Evolutionary conservation across 164 flowering plant species (phyloP), one percentile per base, ranked within the genome.

Genomic region (Macadamia tetraphylla): DNA sequence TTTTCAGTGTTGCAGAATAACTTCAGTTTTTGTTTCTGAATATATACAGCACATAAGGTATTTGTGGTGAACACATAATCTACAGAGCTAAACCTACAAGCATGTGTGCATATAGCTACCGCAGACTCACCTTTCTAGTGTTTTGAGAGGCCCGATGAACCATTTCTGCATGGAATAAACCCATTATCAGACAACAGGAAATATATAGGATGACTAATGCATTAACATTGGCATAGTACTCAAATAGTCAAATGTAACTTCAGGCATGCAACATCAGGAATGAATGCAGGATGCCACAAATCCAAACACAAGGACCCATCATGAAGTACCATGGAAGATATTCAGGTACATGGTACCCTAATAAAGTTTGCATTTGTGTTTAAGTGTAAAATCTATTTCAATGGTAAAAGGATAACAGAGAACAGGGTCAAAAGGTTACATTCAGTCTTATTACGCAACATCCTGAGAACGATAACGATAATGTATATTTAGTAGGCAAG

Each of bases 41-140:
- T 8, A 46, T 11, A 46, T 8, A 46, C 51, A 49, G 53, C 3
- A 49, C 13, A 49, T 14, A 49, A 49, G 15, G 8, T 49, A 49
- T 49, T 49, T 49, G 11, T 9, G 15, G 13, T 35, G 40, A 35
- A 49, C n/a, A 52, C n/a, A 52, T 6, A 2, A 52, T 10, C 57
- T 52, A 17, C 15, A 17, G 57, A 2, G 31, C 9, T 17, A 29
- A 12, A 40, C 44, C 23, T 15, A n/a, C 30, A 40, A 35, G 35
- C 52, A 40, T 23, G 17, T 56, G 6, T 40, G 10, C 49, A 63
- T 51, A 13, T 42, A 67, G 30, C 46, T 42, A 15, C 29, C 29
- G 17, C 63, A 72, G 35, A 77, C 87, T 73, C 68, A 87, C 96
- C 84, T 86, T 78, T 53, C 71, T 70, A 57, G 79, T 55, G 48